These are phyloP conservation scores for Uronychia binucleata DNA, from an alignment of 73 alveolate genomes.

Conservation along the genomic window DNA sequence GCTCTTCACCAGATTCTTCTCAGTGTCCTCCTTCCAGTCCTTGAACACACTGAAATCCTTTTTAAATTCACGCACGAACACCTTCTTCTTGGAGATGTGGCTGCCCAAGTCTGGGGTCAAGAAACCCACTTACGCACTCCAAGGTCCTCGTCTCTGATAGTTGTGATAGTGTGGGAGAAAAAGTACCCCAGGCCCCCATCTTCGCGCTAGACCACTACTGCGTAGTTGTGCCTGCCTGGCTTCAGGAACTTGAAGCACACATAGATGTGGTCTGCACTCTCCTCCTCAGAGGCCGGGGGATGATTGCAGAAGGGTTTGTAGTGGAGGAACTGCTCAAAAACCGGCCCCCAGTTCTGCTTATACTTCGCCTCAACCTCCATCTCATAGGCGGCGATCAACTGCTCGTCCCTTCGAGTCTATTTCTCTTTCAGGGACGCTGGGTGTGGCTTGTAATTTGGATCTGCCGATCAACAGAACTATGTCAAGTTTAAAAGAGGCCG, in stretches of 20 bases:
- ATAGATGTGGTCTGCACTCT: neutral
- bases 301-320: neutral
- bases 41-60: slow-evolving; percentile 38
- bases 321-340: neutral
- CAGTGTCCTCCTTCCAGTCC: slow-evolving; percentile 64
- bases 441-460: neutral
- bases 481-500: neutral
- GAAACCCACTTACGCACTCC: neutral
- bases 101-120: neutral
- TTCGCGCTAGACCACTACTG: neutral
- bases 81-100: neutral
- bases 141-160: neutral
- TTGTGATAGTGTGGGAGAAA: neutral
- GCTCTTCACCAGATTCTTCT: slow-evolving; percentile 13
- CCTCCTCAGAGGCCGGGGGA: neutral
- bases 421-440: neutral
- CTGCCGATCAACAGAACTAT: neutral
- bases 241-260: neutral
- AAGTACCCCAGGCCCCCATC: neutral
- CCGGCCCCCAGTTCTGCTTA: neutral
- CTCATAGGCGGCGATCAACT: neutral
- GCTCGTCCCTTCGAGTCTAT: neutral
- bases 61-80: slow-evolving; percentile 13
- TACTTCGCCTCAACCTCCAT: neutral
- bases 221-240: neutral